A percentile compares a stretch with the other conserved stretches of the same genome.
phyloP scores from a whole-genome alignment of 192 early-diverging fungal genomes.

The Coemansia sp. region DNA sequence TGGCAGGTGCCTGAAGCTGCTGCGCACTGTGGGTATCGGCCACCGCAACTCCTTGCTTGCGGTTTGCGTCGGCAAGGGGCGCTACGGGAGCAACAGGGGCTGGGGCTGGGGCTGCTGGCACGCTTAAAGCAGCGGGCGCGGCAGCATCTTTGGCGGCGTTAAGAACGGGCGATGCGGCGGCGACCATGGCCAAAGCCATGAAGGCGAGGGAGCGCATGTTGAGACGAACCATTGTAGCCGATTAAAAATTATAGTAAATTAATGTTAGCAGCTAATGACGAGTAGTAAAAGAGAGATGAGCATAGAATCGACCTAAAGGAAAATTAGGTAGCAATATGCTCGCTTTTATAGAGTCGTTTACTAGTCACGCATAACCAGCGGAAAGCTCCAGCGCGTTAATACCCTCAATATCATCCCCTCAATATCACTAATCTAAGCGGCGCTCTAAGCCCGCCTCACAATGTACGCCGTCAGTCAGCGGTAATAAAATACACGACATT shows the following conservation, averaged over 20 bases:
- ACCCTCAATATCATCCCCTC: neutral
- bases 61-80: constrained; percentile 11
- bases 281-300: neutral
- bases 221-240: constrained; percentile 36
- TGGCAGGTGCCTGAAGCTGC: neutral
- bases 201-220: constrained; percentile 47
- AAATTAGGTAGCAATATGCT: neutral
- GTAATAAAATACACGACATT: neutral
- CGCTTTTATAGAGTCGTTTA: neutral
- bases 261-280: neutral
- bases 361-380: neutral
- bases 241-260: constrained; percentile 1
- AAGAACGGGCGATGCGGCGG: constrained; percentile 34
- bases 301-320: neutral
- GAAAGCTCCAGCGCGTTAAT: neutral
- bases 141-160: constrained; percentile 20
- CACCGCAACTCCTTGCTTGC: constrained; percentile 17
- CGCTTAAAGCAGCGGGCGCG: constrained; percentile 8
- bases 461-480: neutral
- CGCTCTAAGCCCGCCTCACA: neutral
- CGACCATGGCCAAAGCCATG: constrained; percentile 47
- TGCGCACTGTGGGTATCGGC: constrained; percentile 6
- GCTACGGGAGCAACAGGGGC: constrained; percentile 8
- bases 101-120: constrained; percentile 16
- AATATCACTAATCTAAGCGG: neutral